Base-by-base conservation (phyloP, 2,329 filamentous ascomycete species). In the Talaromyces amestolkiae region DNA sequence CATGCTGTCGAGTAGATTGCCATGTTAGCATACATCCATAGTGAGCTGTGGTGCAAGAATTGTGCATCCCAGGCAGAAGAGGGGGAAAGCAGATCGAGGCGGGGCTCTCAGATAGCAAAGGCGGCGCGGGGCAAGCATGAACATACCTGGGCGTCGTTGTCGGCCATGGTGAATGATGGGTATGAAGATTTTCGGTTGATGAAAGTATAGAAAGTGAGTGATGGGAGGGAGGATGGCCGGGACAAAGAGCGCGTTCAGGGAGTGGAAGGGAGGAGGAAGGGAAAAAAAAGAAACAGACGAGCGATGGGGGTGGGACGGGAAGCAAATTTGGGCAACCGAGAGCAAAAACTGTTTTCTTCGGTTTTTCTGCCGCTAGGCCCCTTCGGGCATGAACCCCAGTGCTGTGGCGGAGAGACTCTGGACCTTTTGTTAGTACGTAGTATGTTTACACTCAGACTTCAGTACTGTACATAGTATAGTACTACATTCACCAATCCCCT, bases 131-230 rank as follows among this genome's bases (percentile, higher is more conserved):
- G 67, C 56, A 68, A 58, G 51, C 49, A 68, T 65, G 65, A 67
- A 78, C 85, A 76, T 85, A 89, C 87, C 84, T 87, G 85, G 73
- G 85, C 84, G 76, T 89, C 87, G 79, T 51, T 51, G 47, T 88
- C 86, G 79, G 86, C 85, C 87, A 89, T 89, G 77, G 77, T 87
- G 83, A 80, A 74, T 74, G 79, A 78, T 76, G 61, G 68, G 58
- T 58, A 61, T 56, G 62, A 61, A 47, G 51, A 43, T 33, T 35
- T 45, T 37, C 35, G 56, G 8, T 31, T 54, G 56, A 65, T 58
- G 31, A 49, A 54, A 62, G 53, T 19, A 59, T 43, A 54, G 27
- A 45, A 33, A 41, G 33, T 54, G 60, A 49, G 39, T 27, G n/a
- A 58, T 53, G 45, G 58, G 60, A 35, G 54, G 24, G 58, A 61